Base-by-base conservation (phyloP, 768 basidiomycete species). In the Lactifluus subvellereus region DNA sequence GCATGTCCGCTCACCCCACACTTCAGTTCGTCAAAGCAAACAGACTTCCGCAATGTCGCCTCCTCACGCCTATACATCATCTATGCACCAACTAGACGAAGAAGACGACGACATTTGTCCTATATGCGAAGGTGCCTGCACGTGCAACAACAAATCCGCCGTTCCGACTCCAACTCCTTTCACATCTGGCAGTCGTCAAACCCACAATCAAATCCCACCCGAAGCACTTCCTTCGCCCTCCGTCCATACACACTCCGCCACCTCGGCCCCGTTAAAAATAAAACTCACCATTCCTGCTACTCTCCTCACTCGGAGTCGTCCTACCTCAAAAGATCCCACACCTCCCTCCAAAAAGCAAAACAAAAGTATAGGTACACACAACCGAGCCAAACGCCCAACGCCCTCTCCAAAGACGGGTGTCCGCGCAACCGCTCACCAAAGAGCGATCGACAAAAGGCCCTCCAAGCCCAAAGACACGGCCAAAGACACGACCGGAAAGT, bases 121-220 rank as follows among this genome's bases (percentile, higher is more conserved):
- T 8, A 89, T 92, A 67, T 93, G 90, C 88, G 91, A 92, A 79
- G 86, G 88, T 71, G 86, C 89, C 71, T 93, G 90, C 79, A 91
- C 88, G 35, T 92, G 90, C 80, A 73, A 76, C 74, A 84, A 72
- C 74, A n/a, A 70, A 69, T 38, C 37, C 51, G 14, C 57, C 65
- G 27, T 45, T 32, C 43, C 63, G 8, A 37, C 37, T 45, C 14
- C 57, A 57, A 4, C 35, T 27, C 62, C 62, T 20, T 16, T 57
- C 30, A 13, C 48, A n/a, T 50, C 54, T 40, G 20, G 32, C 57
- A 48, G 57, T 49, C 54, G 27, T 55, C 57, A 40, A 35, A 54
- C 57, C 14, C 48, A 49, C 51, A 47, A 47, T 52, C 60, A 42
- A 56, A 16, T n/a, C 11, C 30, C 57, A 38, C 40, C 70, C 30